A percentile compares a stretch with the other conserved stretches of the same genome.
Conservation (phyloP, 2,329 filamentous ascomycete species). For the Fusarium chuoi region DNA sequence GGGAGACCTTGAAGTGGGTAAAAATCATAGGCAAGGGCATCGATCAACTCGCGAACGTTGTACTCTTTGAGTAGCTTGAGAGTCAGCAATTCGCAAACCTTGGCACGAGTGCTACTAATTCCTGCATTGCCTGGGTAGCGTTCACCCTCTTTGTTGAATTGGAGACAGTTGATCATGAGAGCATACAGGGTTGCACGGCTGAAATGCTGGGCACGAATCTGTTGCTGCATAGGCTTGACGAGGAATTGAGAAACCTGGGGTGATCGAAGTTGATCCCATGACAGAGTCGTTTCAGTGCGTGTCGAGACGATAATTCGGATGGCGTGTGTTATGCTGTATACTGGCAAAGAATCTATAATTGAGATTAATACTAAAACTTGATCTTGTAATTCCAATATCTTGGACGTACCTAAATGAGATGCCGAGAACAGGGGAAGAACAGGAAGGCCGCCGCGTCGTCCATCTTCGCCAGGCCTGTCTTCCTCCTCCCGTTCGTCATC, state of each 20-base stretch:
- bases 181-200: slow-evolving; percentile 88
- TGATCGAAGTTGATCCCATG: slow-evolving; percentile 95
- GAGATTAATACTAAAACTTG: slow-evolving; percentile 1
- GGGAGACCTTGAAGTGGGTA: slow-evolving; percentile 87
- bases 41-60: slow-evolving; percentile 87
- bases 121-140: slow-evolving; percentile 85
- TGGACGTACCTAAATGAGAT: slow-evolving; percentile 73
- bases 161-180: slow-evolving; percentile 90
- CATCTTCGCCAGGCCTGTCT: slow-evolving; percentile 50
- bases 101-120: slow-evolving; percentile 82
- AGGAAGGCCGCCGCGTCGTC: slow-evolving; percentile 47
- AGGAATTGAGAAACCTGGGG: slow-evolving; percentile 96
- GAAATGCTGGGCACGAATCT: slow-evolving; percentile 85
- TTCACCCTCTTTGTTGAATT: slow-evolving; percentile 89
- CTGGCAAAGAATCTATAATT: slow-evolving; percentile 79
- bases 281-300: slow-evolving; percentile 89
- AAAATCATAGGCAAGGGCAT: slow-evolving; percentile 94
- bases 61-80: slow-evolving; percentile 93
- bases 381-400: neutral
- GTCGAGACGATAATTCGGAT: slow-evolving; percentile 86
- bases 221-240: slow-evolving; percentile 93
- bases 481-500: slow-evolving; percentile 57
- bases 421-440: slow-evolving; percentile 83
- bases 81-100: slow-evolving; percentile 90
- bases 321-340: slow-evolving; percentile 90